Evolutionary conservation across 2,329 filamentous ascomycete species (phyloP), one percentile per base, ranked within the genome.

Genomic region (Phaeosphaeria sp.): DNA sequence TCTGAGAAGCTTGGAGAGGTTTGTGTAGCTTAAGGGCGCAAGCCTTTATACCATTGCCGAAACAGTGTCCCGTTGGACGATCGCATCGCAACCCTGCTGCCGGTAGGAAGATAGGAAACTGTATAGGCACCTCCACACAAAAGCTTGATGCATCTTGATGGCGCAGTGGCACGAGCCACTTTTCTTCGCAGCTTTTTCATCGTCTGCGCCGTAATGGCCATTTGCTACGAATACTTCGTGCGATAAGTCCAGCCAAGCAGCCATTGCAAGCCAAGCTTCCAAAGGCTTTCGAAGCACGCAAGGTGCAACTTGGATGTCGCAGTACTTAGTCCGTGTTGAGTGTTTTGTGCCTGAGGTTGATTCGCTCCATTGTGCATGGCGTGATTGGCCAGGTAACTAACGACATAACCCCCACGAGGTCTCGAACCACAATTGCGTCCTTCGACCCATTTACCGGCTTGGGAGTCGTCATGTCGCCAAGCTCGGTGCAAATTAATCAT

Each of bases 371-470:
- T 53, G 56, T 59, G 49, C 42, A 74, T 75, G 69, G 72, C 73
- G 73, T 74, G 66, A 75, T 74, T 71, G 68, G 70, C 66, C 55
- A 56, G 64, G 66, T 47, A 51, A 25, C 51, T 68, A 60, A 66
- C 72, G 65, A 74, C 72, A 74, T 71, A 39, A 49, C 59, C 62
- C 43, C 46, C 55, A 55, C 49, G 27, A 46, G 50, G 53, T 24
- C 18, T 39, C n/a, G 13, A 50, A 49, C 54, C 47, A 39, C 44
- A 52, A 53, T 52, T 47, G 39, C 53, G 48, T 25, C 56, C 57
- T 56, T 46, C 25, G 40, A 17, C 44, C n/a, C 56, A 60, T 58
- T 47, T 22, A 40, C 24, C 55, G 43, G 51, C 45, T 36, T 36
- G 57, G 55, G 55, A 52, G 55, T 58, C 57, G 20, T 45, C 44